Conservation (phyloP, 1,284 basidiomycete species). For the Sporisorium scitamineum region DNA sequence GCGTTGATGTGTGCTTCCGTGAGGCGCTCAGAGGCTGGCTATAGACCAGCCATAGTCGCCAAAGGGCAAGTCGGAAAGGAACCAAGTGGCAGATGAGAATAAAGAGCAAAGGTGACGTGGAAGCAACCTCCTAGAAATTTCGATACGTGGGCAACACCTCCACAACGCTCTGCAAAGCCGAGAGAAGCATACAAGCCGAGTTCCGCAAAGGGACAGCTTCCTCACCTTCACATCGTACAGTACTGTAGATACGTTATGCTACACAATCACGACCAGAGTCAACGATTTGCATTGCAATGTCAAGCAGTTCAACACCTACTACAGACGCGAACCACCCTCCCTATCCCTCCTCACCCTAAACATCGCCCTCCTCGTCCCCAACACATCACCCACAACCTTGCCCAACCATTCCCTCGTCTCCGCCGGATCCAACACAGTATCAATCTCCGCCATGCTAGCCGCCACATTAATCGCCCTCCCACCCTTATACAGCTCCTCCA, state of each 20-base stretch:
- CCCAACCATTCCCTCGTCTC: slow-evolving; percentile 51
- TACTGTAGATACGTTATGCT: neutral
- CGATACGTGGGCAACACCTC: neutral
- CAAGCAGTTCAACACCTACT: neutral
- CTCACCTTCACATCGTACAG: neutral
- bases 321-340: slow-evolving; percentile 15
- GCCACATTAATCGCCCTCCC: slow-evolving; percentile 48
- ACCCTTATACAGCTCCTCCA: slow-evolving; percentile 43
- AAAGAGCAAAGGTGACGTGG: slow-evolving; percentile 22
- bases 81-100: neutral
- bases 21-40: neutral
- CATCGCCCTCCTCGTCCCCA: slow-evolving; percentile 23
- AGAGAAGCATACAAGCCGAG: too few species aligned
- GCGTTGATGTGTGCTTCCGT: neutral
- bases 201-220: neutral
- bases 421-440: slow-evolving; percentile 55
- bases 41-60: neutral
- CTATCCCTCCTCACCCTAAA: slow-evolving; percentile 13
- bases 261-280: too few species aligned
- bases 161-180: slow-evolving; percentile 10
- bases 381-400: slow-evolving; percentile 13
- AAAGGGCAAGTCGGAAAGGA: neutral
- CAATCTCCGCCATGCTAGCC: slow-evolving; percentile 50
- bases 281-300: neutral
- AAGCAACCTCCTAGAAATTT: slow-evolving; percentile 8